Conservation (phyloP, 2,329 filamentous ascomycete genomes). For the Colletotrichum scovillei region DNA sequence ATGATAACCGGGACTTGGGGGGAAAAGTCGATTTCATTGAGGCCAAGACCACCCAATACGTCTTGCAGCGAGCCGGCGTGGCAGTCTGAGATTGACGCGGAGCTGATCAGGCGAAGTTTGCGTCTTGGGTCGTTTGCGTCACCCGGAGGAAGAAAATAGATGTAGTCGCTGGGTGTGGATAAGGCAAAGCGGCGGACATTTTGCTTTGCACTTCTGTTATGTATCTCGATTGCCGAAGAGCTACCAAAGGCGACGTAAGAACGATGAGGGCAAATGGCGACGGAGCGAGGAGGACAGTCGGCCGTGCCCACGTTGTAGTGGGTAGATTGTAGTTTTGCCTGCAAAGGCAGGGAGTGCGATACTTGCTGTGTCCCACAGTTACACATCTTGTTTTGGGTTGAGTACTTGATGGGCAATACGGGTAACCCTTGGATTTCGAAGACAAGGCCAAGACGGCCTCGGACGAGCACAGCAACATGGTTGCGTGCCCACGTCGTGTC, state of each 20-base stretch:
- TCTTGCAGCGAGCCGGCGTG: slow-evolving; percentile 37
- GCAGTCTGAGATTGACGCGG: slow-evolving; percentile 55
- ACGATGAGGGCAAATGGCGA: slow-evolving; percentile 73
- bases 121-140: slow-evolving; percentile 60
- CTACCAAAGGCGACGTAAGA: slow-evolving; percentile 75
- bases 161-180: slow-evolving; percentile 62
- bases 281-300: slow-evolving; percentile 72
- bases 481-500: slow-evolving; percentile 67
- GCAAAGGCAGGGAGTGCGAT: slow-evolving; percentile 42
- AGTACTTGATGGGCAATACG: neutral
- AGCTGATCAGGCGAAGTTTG: slow-evolving; percentile 72
- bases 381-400: slow-evolving; percentile 32
- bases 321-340: slow-evolving; percentile 44
- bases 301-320: slow-evolving; percentile 66
- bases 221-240: slow-evolving; percentile 70
- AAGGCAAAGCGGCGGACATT: slow-evolving; percentile 66
- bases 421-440: slow-evolving; percentile 59
- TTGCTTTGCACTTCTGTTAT: slow-evolving; percentile 62
- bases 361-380: slow-evolving; percentile 40
- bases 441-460: slow-evolving; percentile 70
- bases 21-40: neutral
- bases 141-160: slow-evolving; percentile 70
- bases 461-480: slow-evolving; percentile 68
- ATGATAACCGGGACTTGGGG: slow-evolving; percentile 30
- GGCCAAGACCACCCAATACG: slow-evolving; percentile 39